Evolutionary conservation across 2,329 filamentous ascomycete species (phyloP).

Genomic region (Colletotrichum sp.): DNA sequence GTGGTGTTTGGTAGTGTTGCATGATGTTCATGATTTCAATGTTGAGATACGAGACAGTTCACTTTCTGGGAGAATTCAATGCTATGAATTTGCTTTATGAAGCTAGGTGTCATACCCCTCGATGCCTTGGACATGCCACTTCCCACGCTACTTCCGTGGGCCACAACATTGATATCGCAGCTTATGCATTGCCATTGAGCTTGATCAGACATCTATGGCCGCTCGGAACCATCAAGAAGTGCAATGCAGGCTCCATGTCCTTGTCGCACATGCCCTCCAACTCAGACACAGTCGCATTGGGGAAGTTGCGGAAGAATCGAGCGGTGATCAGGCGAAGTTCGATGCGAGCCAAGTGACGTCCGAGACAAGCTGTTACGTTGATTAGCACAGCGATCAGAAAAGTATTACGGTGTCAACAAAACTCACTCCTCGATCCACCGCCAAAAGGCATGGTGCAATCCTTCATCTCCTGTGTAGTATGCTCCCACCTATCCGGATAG

Average conservation of each 20-base stretch:
- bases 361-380: conserved; percentile 47
- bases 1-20: neutral
- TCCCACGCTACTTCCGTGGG: no score
- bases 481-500: neutral
- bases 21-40: neutral
- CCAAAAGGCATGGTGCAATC: conserved; percentile 59
- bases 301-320: conserved; percentile 56
- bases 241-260: conserved; percentile 38
- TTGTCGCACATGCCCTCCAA: conserved; percentile 38
- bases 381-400: neutral
- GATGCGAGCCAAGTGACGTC: conserved; percentile 62
- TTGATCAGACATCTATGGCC: conserved; percentile 35
- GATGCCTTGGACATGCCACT: no score
- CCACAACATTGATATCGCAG: no score
- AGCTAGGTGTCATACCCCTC: no score
- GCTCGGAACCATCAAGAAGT: conserved; percentile 37
- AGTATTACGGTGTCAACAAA: accelerated
- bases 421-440: conserved; percentile 39
- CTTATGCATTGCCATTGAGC: neutral
- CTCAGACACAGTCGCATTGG: conserved; percentile 29
- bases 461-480: conserved; percentile 42
- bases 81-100: no score
- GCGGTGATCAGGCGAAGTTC: conserved; percentile 59
- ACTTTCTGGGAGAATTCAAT: no score
- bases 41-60: neutral